Conservation (phyloP, 1,284 basidiomycete species). For the Pseudozyma hubeiensis region DNA sequence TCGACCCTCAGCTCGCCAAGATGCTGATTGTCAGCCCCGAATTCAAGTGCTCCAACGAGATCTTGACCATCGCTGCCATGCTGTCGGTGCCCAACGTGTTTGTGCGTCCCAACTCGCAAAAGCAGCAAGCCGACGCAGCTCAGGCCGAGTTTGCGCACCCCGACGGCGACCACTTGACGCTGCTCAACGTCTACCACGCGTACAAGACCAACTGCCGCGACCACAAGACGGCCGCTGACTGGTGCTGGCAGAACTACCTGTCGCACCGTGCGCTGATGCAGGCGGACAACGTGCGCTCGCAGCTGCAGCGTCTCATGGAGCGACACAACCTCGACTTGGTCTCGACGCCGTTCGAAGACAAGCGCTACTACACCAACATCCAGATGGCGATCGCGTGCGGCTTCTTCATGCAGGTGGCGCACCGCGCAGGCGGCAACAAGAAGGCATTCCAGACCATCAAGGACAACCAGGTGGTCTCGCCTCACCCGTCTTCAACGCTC, state of each 20-base stretch:
- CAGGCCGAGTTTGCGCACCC: conserved; percentile 90
- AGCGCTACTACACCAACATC: conserved; percentile 82
- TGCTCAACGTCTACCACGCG: conserved; percentile 95
- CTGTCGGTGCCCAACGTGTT: conserved; percentile 92
- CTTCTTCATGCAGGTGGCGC: conserved; percentile 98
- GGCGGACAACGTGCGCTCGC: conserved; percentile 94
- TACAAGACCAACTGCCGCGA: conserved; percentile 76
- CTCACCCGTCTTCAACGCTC: conserved; percentile 94
- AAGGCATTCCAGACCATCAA: conserved; percentile 79
- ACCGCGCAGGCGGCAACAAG: conserved; percentile 73
- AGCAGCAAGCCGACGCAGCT: conserved; percentile 90
- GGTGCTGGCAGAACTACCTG: conserved; percentile 94
- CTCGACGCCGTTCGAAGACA: conserved; percentile 80
- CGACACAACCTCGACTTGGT: conserved; percentile 78
- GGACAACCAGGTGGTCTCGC: conserved; percentile 89
- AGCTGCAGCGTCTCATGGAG: conserved; percentile 93
- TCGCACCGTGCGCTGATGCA: conserved; percentile 85
- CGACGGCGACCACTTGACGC: conserved; percentile 92
- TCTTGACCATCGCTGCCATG: conserved; percentile 95
- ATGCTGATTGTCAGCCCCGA: conserved; percentile 94
- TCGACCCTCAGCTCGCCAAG: conserved; percentile 93
- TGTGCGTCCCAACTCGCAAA: conserved; percentile 81
- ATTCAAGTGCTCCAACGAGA: conserved; percentile 95
- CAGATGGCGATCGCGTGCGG: conserved; percentile 88
- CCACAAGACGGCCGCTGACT: conserved; percentile 71